phyloP scores from a whole-genome alignment of 441 rosid species.

The Geranium incanum region DNA sequence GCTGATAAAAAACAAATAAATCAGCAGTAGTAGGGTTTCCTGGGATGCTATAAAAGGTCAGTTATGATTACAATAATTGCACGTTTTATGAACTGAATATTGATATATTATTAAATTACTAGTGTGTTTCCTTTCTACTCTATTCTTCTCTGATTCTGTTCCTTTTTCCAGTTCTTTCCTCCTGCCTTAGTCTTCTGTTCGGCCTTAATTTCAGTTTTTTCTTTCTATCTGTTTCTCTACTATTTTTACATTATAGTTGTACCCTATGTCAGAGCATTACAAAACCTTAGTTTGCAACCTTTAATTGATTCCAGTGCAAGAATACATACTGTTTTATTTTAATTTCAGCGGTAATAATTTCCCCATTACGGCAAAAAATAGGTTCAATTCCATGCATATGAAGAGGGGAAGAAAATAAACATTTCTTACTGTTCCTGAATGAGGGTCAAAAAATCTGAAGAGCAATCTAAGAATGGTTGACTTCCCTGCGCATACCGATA shows the following conservation, averaged over 20 bases:
- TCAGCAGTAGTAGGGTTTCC: not conserved
- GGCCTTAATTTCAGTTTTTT: not conserved
- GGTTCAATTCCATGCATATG: not conserved
- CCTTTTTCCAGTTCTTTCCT: not conserved
- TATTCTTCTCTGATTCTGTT: not conserved
- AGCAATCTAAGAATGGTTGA: constrained; percentile 88
- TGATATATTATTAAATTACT: not conserved
- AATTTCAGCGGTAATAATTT: not conserved
- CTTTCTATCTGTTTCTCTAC: not conserved
- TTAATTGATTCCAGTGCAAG: not conserved
- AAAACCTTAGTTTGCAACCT: not conserved
- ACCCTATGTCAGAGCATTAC: constrained; percentile 3
- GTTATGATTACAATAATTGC: not conserved
- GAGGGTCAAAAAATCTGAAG: constrained; percentile 72
- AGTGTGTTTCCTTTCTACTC: not conserved
- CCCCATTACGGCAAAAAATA: not conserved
- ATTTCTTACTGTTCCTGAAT: constrained; percentile 67
- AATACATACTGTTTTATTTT: not conserved
- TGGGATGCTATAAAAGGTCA: not conserved
- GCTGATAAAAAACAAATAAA: too few relatives aligned
- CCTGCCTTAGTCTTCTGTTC: not conserved
- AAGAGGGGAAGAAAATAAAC: constrained; percentile 13
- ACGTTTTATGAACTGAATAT: not conserved
- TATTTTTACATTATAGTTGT: not conserved
- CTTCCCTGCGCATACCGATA: constrained; percentile 59